Conservation (phyloP, 805 yeast genomes). For the Yarrowia sp. region DNA sequence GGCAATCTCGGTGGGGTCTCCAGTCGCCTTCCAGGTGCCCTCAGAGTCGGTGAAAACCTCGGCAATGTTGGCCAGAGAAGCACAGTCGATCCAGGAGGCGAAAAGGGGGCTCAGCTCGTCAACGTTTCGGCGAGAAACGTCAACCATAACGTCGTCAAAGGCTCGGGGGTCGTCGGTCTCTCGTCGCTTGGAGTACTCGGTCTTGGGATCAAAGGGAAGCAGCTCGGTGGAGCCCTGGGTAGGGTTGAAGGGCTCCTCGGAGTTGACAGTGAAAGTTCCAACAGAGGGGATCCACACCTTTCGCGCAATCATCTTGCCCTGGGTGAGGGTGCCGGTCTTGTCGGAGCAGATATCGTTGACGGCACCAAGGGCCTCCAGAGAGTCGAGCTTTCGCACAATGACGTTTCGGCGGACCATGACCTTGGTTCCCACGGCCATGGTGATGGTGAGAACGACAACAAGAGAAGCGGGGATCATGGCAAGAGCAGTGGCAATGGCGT, state of each 20-base stretch:
- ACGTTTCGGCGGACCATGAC: slow-evolving; percentile 68
- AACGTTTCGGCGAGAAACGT: background rate
- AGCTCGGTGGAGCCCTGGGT: slow-evolving; percentile 50
- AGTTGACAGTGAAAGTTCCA: slow-evolving; percentile 55
- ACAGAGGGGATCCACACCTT: slow-evolving; percentile 64
- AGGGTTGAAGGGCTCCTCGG: slow-evolving; percentile 65
- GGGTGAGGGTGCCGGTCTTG: slow-evolving; percentile 79
- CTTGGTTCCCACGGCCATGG: slow-evolving; percentile 81
- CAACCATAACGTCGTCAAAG: background rate
- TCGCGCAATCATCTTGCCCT: slow-evolving; percentile 74
- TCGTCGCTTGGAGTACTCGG: slow-evolving; percentile 31
- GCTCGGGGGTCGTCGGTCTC: slow-evolving; percentile 30
- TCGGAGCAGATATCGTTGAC: slow-evolving; percentile 79
- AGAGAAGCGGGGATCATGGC: slow-evolving; percentile 82
- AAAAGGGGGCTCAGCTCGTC: slow-evolving; percentile 34
- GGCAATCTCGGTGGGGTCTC: slow-evolving; percentile 89
- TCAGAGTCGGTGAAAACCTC: slow-evolving; percentile 43
- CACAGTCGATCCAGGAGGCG: slow-evolving; percentile 56
- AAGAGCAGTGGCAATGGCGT: slow-evolving; percentile 81
- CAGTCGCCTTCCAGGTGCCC: slow-evolving; percentile 68
- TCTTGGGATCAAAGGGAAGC: slow-evolving; percentile 31
- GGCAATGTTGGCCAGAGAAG: slow-evolving; percentile 80
- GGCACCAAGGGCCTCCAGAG: slow-evolving; percentile 75
- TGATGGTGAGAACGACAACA: slow-evolving; percentile 77
- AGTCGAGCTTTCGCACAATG: slow-evolving; percentile 72